Evolutionary conservation across 768 basidiomycete species (phyloP), one percentile per base, ranked within the genome.

Genomic region (Calocera viscosa): DNA sequence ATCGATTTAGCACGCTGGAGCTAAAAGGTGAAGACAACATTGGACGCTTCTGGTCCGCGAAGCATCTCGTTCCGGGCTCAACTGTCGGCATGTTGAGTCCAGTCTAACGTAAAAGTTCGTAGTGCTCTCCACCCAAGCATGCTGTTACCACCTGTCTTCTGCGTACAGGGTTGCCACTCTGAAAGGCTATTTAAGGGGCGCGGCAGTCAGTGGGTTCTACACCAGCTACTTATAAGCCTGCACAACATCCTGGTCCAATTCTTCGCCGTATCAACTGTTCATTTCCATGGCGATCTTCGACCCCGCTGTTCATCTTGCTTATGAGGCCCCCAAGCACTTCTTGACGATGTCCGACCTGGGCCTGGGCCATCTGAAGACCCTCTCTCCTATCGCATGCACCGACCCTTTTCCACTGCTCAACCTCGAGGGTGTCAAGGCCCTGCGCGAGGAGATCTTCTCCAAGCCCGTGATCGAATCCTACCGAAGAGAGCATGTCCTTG

Each of bases 331-430:
- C n/a, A 24, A 53, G 39, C 26, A 12, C 7, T 1, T 2, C 14
- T 22, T 66, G 35, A 66, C 69, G 14, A 68, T 69, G 67, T 28
- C 32, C 19, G 69, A 69, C 5, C 67, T 69, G 35, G 67, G 43
- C 22, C 40, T 69, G 30, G 67, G 66, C 16, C 67, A 65, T 60
- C 19, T 38, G n/a, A 67, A 67, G 28, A 40, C 33, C 16, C 66
- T 69, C 63, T 64, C 63, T 1, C 49, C 65, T 7, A 60, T 69
- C 40, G 69, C 22, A 0, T 39, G 65, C 17, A 65, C 67, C 0
- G 69, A 63, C 1, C 69, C 67, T 0, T 69, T 69, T 49, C 69
- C 67, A 1, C 69, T 69, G 32, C 53, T 69, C 24, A 66, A 47
- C 1, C 67, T 16, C 32, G 69, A 49, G 14, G 64, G 43, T 22